Base-by-base conservation (phyloP, 2,329 filamentous ascomycete species). In the Eutypella sp. region DNA sequence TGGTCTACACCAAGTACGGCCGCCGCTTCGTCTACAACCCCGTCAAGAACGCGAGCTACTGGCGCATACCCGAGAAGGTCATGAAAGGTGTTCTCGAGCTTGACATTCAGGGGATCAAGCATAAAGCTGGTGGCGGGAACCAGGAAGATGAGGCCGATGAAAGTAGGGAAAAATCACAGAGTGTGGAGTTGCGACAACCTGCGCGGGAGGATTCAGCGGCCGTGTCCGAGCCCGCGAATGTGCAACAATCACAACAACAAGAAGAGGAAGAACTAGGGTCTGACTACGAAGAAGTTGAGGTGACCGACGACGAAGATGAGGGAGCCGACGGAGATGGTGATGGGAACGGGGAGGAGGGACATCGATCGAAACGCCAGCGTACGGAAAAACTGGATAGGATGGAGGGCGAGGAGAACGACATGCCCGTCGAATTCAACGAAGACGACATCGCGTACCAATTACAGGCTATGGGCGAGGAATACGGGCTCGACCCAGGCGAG, bases 401-500 rank as follows among this genome's bases (percentile, higher is more conserved):
- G 34, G 20, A 10, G 36, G 7, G 40, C 2, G 18, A 24, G 36
- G 16, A 33, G 29, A 33, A 55, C 11, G 68, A 76, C 1, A 68
- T 65, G 1, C 75, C 79, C 0, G 69, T 93, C 7, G 92, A 96
- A 58, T 95, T 96, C 58, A 88, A 87, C 46, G 93, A 97, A 64
- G 92, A 91, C 44, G 93, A 99, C 60, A 95, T 99, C 57, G 91
- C 89, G 29, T 91, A 85, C 61, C 93, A 99, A 61, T 74, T 99
- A 11, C 87, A 88, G 44, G 84, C 87, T 22, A 95, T 96, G 88
- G 89, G 87, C 44, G 79, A 87, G 54, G 84, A 89, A n/a, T 90
- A 91, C 55, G 88, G 82, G 1, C 73, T 91, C 24, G 87, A 89
- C 33, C 82, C 82, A 0, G 87, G 82, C 42, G 86, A 90, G 58